Evolutionary conservation across 192 early-diverging fungal genomes (phyloP).

Genomic region (Mortierella hygrophila): DNA sequence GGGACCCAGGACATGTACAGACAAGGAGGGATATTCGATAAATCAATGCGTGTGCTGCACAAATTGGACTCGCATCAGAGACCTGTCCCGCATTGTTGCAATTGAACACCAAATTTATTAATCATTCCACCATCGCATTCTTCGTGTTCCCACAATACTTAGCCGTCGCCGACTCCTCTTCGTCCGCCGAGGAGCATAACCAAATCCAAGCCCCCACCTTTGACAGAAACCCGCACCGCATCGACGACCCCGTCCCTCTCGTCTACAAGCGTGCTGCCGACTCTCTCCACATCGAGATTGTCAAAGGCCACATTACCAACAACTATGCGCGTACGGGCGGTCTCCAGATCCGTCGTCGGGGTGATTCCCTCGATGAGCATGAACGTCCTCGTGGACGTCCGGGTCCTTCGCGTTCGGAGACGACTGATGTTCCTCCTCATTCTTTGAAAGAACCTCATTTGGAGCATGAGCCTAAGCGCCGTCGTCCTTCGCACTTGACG

Average conservation of each 20-base stretch:
- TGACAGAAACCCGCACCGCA: neutral
- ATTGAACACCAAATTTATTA: neutral
- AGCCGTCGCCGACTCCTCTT: neutral
- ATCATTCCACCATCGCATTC: neutral
- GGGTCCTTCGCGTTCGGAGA: slow-evolving; percentile 22
- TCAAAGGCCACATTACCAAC: neutral
- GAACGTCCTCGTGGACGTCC: slow-evolving; percentile 35
- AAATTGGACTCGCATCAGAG: neutral
- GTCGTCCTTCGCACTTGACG: slow-evolving; percentile 4
- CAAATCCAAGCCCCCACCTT: neutral
- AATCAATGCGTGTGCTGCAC: neutral
- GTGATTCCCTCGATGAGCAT: neutral
- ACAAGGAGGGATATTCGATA: neutral
- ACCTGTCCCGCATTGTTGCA: neutral
- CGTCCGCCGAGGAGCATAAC: neutral
- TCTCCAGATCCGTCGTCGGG: neutral
- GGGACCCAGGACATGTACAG: neutral
- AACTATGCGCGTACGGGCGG: neutral
- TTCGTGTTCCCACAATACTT: neutral
- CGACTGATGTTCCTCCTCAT: neutral
- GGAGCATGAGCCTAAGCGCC: neutral
- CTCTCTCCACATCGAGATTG: neutral
- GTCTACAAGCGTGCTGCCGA: slow-evolving; percentile 10
- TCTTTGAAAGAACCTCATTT: neutral
- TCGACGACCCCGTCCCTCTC: neutral